phyloP scores from a whole-genome alignment of 441 rosid genomes.

The Adansonia rubrostipa region DNA sequence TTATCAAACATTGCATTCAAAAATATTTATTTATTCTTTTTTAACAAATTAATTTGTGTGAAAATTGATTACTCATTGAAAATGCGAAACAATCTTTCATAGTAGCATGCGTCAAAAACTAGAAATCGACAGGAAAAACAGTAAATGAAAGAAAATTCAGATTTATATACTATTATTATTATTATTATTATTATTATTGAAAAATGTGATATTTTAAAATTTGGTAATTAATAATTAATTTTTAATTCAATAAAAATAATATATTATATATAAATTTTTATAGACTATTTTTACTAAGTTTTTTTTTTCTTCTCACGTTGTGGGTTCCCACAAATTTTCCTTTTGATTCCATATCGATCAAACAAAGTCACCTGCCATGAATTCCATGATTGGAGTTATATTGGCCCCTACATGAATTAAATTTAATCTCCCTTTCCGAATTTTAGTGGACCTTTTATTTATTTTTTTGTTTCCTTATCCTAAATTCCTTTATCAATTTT shows the following conservation, averaged over 20 bases:
- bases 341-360: conserved; percentile 9
- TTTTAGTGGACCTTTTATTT: background rate
- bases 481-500: background rate
- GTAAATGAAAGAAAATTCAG: background rate
- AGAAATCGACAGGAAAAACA: background rate
- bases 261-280: too few relatives aligned
- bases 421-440: background rate
- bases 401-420: conserved; percentile 23
- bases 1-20: conserved; percentile 9
- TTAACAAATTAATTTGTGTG: background rate
- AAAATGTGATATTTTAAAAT: too few relatives aligned
- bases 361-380: conserved; percentile 6
- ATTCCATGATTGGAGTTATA: conserved; percentile 22
- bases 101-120: background rate
- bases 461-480: conserved; percentile 16
- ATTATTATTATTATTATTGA: too few relatives aligned
- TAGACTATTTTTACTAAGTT: too few relatives aligned
- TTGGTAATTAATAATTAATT: too few relatives aligned
- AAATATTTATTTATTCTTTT: background rate
- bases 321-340: conserved; percentile 20
- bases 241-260: too few relatives aligned
- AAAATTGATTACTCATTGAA: background rate
- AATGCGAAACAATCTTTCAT: background rate
- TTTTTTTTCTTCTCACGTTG: background rate
- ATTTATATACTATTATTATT: background rate